Evolutionary conservation across 768 basidiomycete species (phyloP).

Genomic region (Russula ochroleuca): DNA sequence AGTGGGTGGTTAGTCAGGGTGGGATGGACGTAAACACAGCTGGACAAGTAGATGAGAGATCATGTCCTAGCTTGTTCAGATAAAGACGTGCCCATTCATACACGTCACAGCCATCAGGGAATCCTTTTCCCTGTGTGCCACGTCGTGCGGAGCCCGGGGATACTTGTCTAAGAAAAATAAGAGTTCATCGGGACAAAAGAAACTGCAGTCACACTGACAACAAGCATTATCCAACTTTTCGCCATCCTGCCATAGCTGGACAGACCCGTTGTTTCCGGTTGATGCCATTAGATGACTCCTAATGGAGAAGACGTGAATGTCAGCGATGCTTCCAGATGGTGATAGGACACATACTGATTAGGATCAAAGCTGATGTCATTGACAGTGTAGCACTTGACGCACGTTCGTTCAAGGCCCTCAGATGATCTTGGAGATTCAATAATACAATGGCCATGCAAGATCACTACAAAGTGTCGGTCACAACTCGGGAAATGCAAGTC

Average conservation of each 20-base stretch:
- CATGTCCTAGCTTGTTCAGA: neutral
- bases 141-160: conserved; percentile 18
- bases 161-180: conserved; percentile 16
- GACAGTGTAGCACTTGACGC: conserved; percentile 23
- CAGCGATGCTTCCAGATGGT: neutral
- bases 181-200: neutral
- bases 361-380: conserved; percentile 27
- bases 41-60: conserved; percentile 2
- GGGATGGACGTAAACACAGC: conserved; percentile 17
- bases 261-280: conserved; percentile 20
- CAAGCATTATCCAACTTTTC: conserved; percentile 7
- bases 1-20: neutral
- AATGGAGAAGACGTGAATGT: no score
- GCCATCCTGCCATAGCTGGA: conserved; percentile 21
- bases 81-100: conserved; percentile 20
- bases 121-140: conserved; percentile 17
- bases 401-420: neutral
- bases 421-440: neutral
- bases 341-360: conserved; percentile 12
- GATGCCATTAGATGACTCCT: conserved; percentile 22
- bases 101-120: conserved; percentile 22
- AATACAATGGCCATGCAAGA: conserved; percentile 23
- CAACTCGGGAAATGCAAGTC: neutral
- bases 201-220: neutral
- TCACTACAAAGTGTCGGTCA: conserved; percentile 10